phyloP scores from a whole-genome alignment of 2,329 filamentous ascomycete species.

The Fusarium bulbicola region DNA sequence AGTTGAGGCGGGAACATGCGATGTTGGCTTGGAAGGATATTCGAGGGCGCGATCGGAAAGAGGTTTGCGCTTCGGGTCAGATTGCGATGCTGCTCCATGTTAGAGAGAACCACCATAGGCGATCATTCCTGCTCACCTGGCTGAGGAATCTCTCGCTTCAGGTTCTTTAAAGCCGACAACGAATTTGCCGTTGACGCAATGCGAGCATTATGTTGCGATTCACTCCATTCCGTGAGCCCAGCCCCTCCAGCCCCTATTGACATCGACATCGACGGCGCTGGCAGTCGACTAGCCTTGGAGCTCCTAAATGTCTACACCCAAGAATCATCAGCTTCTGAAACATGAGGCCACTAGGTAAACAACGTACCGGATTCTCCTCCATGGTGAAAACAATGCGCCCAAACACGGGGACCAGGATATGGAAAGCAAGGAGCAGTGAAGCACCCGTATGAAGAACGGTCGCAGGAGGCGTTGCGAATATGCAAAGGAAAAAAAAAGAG shows the following conservation, averaged over 20 bases:
- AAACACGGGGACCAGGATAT: conserved; percentile 39
- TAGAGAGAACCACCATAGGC: conserved; percentile 4
- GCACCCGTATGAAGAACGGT: conserved; percentile 40
- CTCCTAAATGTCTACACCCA: conserved; percentile 39
- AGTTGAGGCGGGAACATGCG: conserved; percentile 52
- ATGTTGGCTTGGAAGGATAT: conserved; percentile 51
- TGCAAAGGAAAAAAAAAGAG: background rate
- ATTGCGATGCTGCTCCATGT: conserved; percentile 56
- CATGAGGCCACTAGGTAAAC: background rate
- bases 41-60: conserved; percentile 65
- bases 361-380: conserved; percentile 47
- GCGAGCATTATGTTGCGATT: conserved; percentile 69
- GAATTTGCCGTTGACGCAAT: conserved; percentile 54
- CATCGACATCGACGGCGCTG: conserved; percentile 39
- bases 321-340: conserved; percentile 8
- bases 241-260: conserved; percentile 45
- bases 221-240: conserved; percentile 63
- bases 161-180: conserved; percentile 49
- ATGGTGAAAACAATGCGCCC: conserved; percentile 42
- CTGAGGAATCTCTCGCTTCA: conserved; percentile 62
- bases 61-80: conserved; percentile 69
- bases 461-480: conserved; percentile 41
- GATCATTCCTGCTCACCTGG: conserved; percentile 49
- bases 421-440: conserved; percentile 50
- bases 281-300: conserved; percentile 47